These are phyloP conservation scores for Penicillium sp. DNA, from an alignment of 2,329 filamentous ascomycete genomes.

Conservation along the genomic window DNA sequence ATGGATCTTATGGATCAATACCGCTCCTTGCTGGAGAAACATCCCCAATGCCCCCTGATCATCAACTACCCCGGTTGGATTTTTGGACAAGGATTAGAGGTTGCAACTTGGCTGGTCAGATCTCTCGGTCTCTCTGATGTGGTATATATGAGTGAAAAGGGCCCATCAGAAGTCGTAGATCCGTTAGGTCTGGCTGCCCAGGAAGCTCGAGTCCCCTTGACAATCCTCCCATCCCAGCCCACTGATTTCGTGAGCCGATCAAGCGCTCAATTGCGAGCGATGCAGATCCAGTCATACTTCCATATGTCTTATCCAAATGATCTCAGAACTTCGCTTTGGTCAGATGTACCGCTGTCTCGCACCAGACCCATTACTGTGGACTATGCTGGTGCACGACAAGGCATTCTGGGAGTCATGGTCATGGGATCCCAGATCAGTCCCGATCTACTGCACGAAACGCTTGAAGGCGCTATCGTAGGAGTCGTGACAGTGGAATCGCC, in stretches of 20 bases:
- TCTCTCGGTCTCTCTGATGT: slow-evolving; percentile 50
- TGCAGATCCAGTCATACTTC: slow-evolving; percentile 63
- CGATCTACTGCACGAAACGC: slow-evolving; percentile 47
- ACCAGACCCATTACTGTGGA: slow-evolving; percentile 48
- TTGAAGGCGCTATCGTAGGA: slow-evolving; percentile 55
- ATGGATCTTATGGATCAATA: slow-evolving; percentile 53
- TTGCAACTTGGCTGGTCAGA: slow-evolving; percentile 47
- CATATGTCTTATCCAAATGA: slow-evolving; percentile 41
- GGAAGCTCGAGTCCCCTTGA: slow-evolving; percentile 36
- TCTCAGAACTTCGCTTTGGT: slow-evolving; percentile 41
- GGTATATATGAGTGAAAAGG: slow-evolving; percentile 53
- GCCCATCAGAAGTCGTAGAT: slow-evolving; percentile 42
- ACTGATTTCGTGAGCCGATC: slow-evolving; percentile 46
- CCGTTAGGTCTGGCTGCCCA: slow-evolving; percentile 41
- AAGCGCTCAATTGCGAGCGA: slow-evolving; percentile 51
- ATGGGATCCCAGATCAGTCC: slow-evolving; percentile 50
- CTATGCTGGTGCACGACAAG: slow-evolving; percentile 45
- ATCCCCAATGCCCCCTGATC: slow-evolving; percentile 49
- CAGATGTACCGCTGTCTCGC: slow-evolving; percentile 43
- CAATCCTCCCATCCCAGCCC: slow-evolving; percentile 46
- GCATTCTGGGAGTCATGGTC: slow-evolving; percentile 52
- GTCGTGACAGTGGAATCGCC: slow-evolving; percentile 49
- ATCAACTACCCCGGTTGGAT: slow-evolving; percentile 59
- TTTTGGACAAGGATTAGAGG: slow-evolving; percentile 50
- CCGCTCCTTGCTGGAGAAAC: slow-evolving; percentile 37